Evolutionary conservation across 108 stramenopile genomes (phyloP), one percentile per base, ranked within the genome.

Genomic region (Nitzschia sp.): DNA sequence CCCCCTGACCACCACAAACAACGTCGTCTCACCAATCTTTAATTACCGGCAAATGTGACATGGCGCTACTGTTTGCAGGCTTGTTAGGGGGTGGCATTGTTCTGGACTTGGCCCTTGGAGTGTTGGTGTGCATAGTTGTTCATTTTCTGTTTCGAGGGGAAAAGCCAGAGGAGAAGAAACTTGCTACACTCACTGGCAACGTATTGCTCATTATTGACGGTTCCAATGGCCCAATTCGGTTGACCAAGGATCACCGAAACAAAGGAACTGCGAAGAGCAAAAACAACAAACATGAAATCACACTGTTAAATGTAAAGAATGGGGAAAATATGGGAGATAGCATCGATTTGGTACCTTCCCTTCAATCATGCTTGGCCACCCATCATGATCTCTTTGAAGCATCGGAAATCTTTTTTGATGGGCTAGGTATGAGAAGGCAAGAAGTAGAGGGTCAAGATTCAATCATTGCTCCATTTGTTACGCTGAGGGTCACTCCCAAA

Each of bases 221-320:
- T 20, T 77, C 61, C 52, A 77, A 77, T 59, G 76, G 76, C 11
- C 76, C 76, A 3, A 77, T 77, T 44, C 75, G 75, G 50, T 52
- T 76, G 15, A 20, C 37, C 7, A 42, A 63, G 58, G 40, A 57
- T n/a, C 10, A 29, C 10, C 6, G 61, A 42, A 37, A 19, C 8
- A n/a, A 19, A 10, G 12, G 3, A 24, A 26, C 11, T 15, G 10
- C 15, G 19, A 42, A 11, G 29, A 24, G 11, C 14, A 56, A 0
- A 2, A 21, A n/a, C 43, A 39, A n/a, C 24, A 11, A 22, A 38
- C 22, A 12, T 12, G 24, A 21, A 20, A 20, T 71, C 19, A 62
- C 70, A 14, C 44, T 71, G 26, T 34, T 71, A 17, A 54, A 52
- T 14, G 70, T 71, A 17, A 51, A 53, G 17, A 61, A 71, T 53